Base-by-base conservation (phyloP, 345 rosid genomes). In the Aquilaria yunnanensis region DNA sequence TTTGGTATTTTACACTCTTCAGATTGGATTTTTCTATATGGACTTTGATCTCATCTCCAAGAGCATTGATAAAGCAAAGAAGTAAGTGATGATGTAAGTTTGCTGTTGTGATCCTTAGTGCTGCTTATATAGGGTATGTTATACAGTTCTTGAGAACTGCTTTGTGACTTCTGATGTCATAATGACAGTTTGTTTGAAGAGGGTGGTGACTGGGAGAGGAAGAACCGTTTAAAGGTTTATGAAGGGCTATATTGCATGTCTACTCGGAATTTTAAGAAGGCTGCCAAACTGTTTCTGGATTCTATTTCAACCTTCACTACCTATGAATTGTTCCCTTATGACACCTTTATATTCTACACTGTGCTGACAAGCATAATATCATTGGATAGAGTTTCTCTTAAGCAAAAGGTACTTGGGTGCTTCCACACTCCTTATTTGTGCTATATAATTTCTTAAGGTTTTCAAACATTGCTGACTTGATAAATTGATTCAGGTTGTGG, bases 141-240 rank as follows among this genome's bases (percentile, higher is more conserved):
- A 4, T 41, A 47, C 55, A 54, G 32, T 30, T 60, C 53, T 56
- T 52, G 50, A 9, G 43, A 3, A 37, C 43, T 37, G 43, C 34
- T 51, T 30, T 67, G 23, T 23, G 14, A 54, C 50, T 52, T 54
- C 63, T 47, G 41, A 47, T 46, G 32, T 32, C 59, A 47, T 63
- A 54, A 47, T 71, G 70, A 45, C 77, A 95, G 99, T 68, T 85
- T 95, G 83, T 95, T 95, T 80, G 99, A 95, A 76, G 99, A 87
- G 78, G 99, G 99, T 74, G 99, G 98, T 76, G 99, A 95, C 61
- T 95, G 99, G 99, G 99, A 95, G 74, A 87, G 90, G 84, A 95
- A 95, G 85, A 95, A 95, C 68, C 81, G 97, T 47, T 78, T 95
- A 69, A 95, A 95, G 83, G 99, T 91, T 60, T 95, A 95, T 13